Conservation (phyloP, 352 stramenopile species). For the Phytophthora pistaciae region DNA sequence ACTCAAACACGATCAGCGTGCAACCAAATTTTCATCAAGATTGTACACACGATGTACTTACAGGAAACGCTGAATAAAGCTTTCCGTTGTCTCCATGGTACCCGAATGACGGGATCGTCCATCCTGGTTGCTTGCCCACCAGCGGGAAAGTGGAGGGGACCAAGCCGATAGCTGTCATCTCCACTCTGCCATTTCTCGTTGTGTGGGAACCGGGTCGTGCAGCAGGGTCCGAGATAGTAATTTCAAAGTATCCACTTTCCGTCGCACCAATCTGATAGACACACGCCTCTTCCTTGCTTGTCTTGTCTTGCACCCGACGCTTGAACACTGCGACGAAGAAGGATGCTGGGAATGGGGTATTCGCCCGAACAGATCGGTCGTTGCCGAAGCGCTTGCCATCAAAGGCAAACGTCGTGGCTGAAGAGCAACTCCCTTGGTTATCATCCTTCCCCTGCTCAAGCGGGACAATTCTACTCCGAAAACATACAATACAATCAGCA, state of each 20-base stretch:
- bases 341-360: slow-evolving; percentile 63
- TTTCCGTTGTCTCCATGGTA: slow-evolving; percentile 85
- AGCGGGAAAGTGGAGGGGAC: slow-evolving; percentile 58
- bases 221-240: slow-evolving; percentile 51
- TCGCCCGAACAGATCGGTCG: slow-evolving; percentile 77
- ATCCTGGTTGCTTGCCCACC: slow-evolving; percentile 74
- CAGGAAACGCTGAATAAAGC: slow-evolving; percentile 58
- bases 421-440: not conserved
- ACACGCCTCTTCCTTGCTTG: slow-evolving; percentile 12
- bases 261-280: slow-evolving; percentile 61
- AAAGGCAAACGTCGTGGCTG: slow-evolving; percentile 54
- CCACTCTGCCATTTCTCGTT: slow-evolving; percentile 26
- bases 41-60: slow-evolving; percentile 27
- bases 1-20: not conserved
- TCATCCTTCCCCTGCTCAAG: slow-evolving; percentile 13
- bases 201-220: slow-evolving; percentile 16
- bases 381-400: slow-evolving; percentile 52
- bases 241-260: slow-evolving; percentile 81
- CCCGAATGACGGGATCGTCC: slow-evolving; percentile 68
- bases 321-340: slow-evolving; percentile 70
- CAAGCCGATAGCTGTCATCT: slow-evolving; percentile 75
- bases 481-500: not conserved
- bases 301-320: slow-evolving; percentile 10
- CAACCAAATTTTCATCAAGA: not conserved
- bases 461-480: slow-evolving; percentile 19